Evolutionary conservation across 768 basidiomycete species (phyloP), one percentile per base, ranked within the genome.

Genomic region (Pisolithus orientalis): DNA sequence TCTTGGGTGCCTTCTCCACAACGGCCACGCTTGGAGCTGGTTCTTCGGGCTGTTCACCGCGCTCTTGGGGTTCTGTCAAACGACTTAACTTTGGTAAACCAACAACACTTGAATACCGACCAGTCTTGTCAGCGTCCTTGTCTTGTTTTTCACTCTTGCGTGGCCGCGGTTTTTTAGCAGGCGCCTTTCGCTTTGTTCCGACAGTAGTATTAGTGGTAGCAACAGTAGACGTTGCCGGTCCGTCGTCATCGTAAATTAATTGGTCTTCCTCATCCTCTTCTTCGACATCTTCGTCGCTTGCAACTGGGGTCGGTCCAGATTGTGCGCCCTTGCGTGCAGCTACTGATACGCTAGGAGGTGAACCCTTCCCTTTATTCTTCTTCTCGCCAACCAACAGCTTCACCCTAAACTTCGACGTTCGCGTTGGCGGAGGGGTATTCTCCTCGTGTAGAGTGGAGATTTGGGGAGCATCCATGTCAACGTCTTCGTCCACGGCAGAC

Each of bases 371-470:
- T 46, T 68, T 65, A 39, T 65, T 59, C 58, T 72, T 74, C 54
- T 66, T 63, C 53, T 80, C 76, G 55, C 73, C 71, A 24, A 80
- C 71, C 37, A 80, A 59, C 16, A 80, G 65, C 60, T 82, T 82
- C 39, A 83, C 75, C 50, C 74, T 72, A 55, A 74, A 66, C 57
- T 75, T 76, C 51, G 72, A 58, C 8, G 63, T 59, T 24, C 67
- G 65, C 6, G 60, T 58, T 4, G 84, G 84, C 14, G 87, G 83
- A 46, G 87, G 85, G n/a, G 79, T 79, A 10, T 78, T 77, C 54
- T 90, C 87, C 45, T 89, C 85, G 32, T 74, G 75, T 32, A 90
- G 78, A 28, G 84, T 90, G 25, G 88, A 90, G 50, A 91, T 90
- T 58, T 83, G 83, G 37, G 89, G 89, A 32, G 88, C 85, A 38